Conservation (phyloP, 2,329 filamentous ascomycete species). For the Rutstroemia sp. region DNA sequence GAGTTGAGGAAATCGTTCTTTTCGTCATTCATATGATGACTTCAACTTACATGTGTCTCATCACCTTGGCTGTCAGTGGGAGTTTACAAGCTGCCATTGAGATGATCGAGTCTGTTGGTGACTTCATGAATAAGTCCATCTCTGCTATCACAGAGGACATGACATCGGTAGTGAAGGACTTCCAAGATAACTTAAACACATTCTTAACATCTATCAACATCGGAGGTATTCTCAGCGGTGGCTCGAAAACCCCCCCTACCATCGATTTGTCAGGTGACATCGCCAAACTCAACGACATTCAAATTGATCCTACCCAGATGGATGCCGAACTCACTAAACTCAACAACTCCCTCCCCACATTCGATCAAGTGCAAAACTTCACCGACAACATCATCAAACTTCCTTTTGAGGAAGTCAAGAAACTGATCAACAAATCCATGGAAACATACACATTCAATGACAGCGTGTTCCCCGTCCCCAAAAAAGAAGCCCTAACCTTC, state of each 20-base stretch:
- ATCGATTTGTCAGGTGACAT: constrained; percentile 62
- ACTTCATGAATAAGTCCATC: constrained; percentile 51
- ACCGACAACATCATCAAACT: constrained; percentile 66
- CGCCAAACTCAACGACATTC: constrained; percentile 58
- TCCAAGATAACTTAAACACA: constrained; percentile 48
- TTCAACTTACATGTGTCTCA: constrained; percentile 82
- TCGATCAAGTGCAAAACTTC: constrained; percentile 75
- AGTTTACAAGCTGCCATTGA: constrained; percentile 64
- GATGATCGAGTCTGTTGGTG: constrained; percentile 51
- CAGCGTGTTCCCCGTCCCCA: constrained; percentile 70
- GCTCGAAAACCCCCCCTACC: constrained; percentile 36
- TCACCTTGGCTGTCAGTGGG: constrained; percentile 74
- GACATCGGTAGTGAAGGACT: constrained; percentile 40
- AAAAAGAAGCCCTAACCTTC: constrained; percentile 77
- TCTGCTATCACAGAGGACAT: constrained; percentile 39
- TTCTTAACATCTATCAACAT: constrained; percentile 49
- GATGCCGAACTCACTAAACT: constrained; percentile 62
- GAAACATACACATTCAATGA: constrained; percentile 71
- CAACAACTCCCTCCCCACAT: constrained; percentile 74
- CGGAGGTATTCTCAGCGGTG: constrained; percentile 33
- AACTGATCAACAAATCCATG: constrained; percentile 63
- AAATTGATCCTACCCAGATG: constrained; percentile 59
- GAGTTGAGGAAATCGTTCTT: constrained; percentile 77
- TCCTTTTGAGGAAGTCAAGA: constrained; percentile 76
- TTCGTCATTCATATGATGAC: constrained; percentile 92